phyloP scores from a whole-genome alignment of 1,284 basidiomycete species.

The Mycena citricolor region DNA sequence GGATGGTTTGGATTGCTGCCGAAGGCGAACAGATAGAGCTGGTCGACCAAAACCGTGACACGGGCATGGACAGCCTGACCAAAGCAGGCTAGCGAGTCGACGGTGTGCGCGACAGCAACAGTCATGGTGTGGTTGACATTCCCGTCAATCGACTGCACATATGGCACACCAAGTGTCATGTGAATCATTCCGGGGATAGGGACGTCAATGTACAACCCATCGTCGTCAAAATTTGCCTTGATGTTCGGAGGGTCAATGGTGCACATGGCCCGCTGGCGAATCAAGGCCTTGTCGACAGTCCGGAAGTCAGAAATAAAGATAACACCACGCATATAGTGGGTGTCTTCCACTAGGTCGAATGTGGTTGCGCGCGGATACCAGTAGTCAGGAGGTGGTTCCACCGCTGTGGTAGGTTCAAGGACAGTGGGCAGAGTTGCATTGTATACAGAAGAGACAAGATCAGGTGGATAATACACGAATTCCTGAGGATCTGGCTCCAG shows the following conservation, averaged over 20 bases:
- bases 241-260: constrained; percentile 9
- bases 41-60: neutral
- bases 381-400: too few species aligned
- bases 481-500: too few species aligned
- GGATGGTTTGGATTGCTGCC: neutral
- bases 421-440: too few species aligned
- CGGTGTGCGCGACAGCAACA: neutral
- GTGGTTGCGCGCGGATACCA: too few species aligned
- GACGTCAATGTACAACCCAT: neutral
- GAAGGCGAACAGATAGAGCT: neutral
- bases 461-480: too few species aligned
- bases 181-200: constrained; percentile 5
- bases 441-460: too few species aligned
- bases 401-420: too few species aligned
- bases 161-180: neutral
- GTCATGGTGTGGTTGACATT: neutral
- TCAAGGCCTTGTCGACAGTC: neutral
- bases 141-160: constrained; percentile 1
- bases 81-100: neutral
- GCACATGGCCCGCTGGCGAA: neutral
- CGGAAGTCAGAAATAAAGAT: too few species aligned
- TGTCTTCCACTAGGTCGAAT: too few species aligned
- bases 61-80: neutral
- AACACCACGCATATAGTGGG: too few species aligned
- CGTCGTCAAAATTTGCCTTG: neutral